phyloP scores from a whole-genome alignment of 768 basidiomycete species.

The Psilocybe tampanensis region DNA sequence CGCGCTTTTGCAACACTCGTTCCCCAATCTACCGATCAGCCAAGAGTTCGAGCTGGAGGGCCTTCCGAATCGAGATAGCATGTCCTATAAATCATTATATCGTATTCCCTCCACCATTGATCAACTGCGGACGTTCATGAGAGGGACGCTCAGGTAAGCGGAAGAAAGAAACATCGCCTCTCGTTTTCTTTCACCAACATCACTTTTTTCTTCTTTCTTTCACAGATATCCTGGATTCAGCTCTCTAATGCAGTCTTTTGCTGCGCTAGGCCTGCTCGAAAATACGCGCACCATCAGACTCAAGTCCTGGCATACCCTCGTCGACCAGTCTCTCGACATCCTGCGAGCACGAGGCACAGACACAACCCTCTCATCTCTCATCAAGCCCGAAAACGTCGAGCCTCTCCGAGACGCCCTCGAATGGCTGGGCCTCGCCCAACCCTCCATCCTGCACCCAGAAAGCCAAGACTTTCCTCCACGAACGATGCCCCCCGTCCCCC shows the following conservation, averaged over 20 bases:
- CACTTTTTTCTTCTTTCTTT: not conserved
- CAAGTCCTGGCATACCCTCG: conserved; percentile 40
- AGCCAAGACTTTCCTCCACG: too few relatives aligned
- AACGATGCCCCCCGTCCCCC: conserved; percentile 46
- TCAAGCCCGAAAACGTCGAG: conserved; percentile 23
- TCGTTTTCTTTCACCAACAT: too few relatives aligned
- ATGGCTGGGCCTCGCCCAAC: conserved; percentile 44
- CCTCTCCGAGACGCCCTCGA: conserved; percentile 42
- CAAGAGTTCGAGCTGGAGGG: conserved; percentile 74
- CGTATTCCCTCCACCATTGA: conserved; percentile 13
- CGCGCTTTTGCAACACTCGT: conserved; percentile 56
- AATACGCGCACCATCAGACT: conserved; percentile 34
- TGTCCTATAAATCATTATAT: conserved; percentile 72
- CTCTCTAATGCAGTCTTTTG: conserved; percentile 72
- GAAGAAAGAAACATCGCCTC: too few relatives aligned
- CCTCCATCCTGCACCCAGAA: conserved; percentile 3
- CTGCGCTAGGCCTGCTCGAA: conserved; percentile 68
- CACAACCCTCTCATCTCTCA: conserved; percentile 19
- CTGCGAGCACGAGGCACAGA: conserved; percentile 18
- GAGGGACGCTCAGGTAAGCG: conserved; percentile 82
- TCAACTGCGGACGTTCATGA: conserved; percentile 63
- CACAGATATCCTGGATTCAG: conserved; percentile 84
- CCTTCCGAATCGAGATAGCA: conserved; percentile 81
- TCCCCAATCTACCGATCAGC: conserved; percentile 69
- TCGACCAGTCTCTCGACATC: conserved; percentile 27